phyloP scores from a whole-genome alignment of 192 early-diverging fungal species.

The Coemansia sp. region DNA sequence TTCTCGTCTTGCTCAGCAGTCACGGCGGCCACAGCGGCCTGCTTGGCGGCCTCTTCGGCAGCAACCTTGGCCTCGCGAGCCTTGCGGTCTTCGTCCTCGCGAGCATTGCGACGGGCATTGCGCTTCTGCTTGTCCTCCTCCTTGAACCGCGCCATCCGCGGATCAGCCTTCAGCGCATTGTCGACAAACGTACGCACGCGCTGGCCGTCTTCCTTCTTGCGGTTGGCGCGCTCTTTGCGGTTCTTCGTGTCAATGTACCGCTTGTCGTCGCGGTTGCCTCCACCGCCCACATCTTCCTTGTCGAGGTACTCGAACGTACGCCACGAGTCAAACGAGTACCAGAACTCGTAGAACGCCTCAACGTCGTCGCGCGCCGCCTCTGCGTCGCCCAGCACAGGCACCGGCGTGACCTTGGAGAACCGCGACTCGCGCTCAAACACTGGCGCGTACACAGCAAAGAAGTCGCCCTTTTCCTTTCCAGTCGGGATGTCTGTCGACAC shows the following conservation, averaged over 20 bases:
- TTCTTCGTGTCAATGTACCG: constrained; percentile 95
- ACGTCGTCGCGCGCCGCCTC: constrained; percentile 63
- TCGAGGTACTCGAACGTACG: constrained; percentile 96
- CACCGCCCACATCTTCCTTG: constrained; percentile 90
- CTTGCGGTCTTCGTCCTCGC: constrained; percentile 65
- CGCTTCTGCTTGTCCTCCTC: constrained; percentile 88
- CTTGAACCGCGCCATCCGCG: constrained; percentile 86
- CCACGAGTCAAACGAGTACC: constrained; percentile 93
- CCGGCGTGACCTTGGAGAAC: constrained; percentile 90
- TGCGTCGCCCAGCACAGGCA: constrained; percentile 76
- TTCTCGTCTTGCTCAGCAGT: constrained; percentile 71
- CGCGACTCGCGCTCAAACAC: constrained; percentile 88
- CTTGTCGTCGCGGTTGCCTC: constrained; percentile 95
- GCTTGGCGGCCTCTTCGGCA: constrained; percentile 59
- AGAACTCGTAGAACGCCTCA: constrained; percentile 83
- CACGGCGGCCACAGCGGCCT: constrained; percentile 58
- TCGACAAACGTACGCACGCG: constrained; percentile 85
- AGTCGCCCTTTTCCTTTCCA: constrained; percentile 76
- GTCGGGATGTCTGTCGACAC: constrained; percentile 74
- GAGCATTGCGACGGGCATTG: constrained; percentile 88
- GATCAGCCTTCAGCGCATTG: constrained; percentile 79
- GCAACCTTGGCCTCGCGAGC: constrained; percentile 53
- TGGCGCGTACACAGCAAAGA: constrained; percentile 73
- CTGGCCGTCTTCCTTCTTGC: constrained; percentile 95
- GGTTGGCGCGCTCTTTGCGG: constrained; percentile 82